Evolutionary conservation across 1,139 yeast genomes (phyloP), one percentile per base, ranked within the genome.

Genomic region (Pichia sp.): DNA sequence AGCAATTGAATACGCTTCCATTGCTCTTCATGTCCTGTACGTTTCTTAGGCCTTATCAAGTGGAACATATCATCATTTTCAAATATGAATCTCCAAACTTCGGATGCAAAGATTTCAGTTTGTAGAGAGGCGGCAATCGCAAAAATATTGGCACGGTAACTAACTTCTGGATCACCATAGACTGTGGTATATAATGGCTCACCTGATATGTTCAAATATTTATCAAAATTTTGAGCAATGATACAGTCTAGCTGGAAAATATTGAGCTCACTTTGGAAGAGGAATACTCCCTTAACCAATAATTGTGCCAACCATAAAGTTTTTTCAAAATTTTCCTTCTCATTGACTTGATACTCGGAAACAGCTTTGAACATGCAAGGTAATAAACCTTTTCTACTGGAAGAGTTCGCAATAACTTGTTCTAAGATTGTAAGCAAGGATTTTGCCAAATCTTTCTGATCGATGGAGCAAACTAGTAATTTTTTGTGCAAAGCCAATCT

Each of bases 1-100:
- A 81, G 80, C 36, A 84, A 69, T 53, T 80, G 80, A 10, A 86
- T 68, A 61, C 97, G 74, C 50, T 75, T 75, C 73, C 81, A 73
- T 65, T 88, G 96, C 64, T 87, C 96, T 23, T 71, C 72, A 0
- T 88, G 85, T 67, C 87, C 90, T 0, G 81, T 79, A 51, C 80
- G 72, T 60, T 80, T 82, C 31, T 73, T 62, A 1, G 88, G 84
- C 4, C 67, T 66, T 47, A 80, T 70, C 2, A 85, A 68, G 53
- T 75, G 72, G 62, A 73, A 77, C 2, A 66, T 71, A 16, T 67
- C 63, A 16, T 77, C 77, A 36, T 77, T 70, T 0, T 70, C 68
- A 3, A 82, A 55, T 8, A 85, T 72, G 50, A 67, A 72, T 0
- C 72, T 62, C 60, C 84, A 73, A 15, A 84, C 64, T 0, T 62